These are phyloP conservation scores for Tillandsia fasciculata DNA, from an alignment of 176 grass and related monocot species.

Conservation along the genomic window DNA sequence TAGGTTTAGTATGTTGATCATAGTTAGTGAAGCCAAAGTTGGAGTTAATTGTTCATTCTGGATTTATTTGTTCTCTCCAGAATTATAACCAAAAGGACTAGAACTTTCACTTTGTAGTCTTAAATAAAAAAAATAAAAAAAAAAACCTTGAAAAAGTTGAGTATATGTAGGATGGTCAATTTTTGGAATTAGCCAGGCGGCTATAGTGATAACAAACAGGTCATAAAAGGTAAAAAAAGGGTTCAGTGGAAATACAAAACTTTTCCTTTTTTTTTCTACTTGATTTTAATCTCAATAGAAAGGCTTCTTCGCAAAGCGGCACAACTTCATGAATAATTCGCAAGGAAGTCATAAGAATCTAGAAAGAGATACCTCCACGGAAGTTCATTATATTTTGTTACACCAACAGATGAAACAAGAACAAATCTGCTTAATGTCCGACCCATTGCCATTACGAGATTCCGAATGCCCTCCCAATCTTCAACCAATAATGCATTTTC, in stretches of 20 bases:
- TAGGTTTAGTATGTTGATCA: slow-evolving; percentile 10
- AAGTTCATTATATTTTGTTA: slow-evolving; percentile 89
- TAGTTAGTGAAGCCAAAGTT: background rate
- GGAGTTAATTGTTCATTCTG: background rate
- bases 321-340: background rate
- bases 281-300: background rate
- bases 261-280: no score
- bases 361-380: slow-evolving; percentile 70
- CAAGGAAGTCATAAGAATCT: background rate
- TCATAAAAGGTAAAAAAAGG: no score
- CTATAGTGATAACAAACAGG: no score
- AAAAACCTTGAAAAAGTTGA: no score
- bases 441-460: slow-evolving; percentile 56
- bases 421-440: slow-evolving; percentile 52
- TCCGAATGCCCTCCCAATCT: slow-evolving; percentile 89
- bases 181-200: no score
- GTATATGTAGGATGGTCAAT: no score
- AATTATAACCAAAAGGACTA: no score
- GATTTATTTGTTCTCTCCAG: no score
- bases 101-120: no score
- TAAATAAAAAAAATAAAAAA: no score
- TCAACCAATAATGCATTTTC: slow-evolving; percentile 12
- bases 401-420: slow-evolving; percentile 82
- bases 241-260: no score
- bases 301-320: background rate